Percentiles rank a stretch among this genome's conserved stretches.
These are phyloP conservation scores for Vanrija sp. DNA, from an alignment of 1,284 basidiomycete genomes.

Conservation along the genomic window DNA sequence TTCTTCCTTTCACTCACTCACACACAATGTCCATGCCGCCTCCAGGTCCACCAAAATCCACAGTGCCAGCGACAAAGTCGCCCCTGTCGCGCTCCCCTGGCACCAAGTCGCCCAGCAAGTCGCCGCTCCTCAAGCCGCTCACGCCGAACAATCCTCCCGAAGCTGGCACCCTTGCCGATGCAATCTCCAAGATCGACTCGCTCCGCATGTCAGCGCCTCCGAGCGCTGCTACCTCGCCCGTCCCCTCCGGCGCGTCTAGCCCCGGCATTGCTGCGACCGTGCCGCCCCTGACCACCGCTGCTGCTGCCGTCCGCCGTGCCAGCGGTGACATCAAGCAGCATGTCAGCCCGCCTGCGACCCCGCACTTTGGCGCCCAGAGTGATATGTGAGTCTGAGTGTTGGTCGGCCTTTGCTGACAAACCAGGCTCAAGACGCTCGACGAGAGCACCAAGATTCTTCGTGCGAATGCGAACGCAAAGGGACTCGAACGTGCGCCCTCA, in stretches of 20 bases:
- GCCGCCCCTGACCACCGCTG: no score
- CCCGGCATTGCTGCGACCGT: slow-evolving; percentile 15
- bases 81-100: slow-evolving; percentile 1
- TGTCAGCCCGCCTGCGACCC: slow-evolving; percentile 40
- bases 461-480: slow-evolving; percentile 31
- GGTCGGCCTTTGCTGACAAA: not conserved
- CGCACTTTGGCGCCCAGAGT: slow-evolving; percentile 48
- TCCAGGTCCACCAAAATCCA: not conserved
- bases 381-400: not conserved
- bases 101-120: slow-evolving; percentile 16
- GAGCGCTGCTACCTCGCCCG: slow-evolving; percentile 24
- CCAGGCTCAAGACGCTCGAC: slow-evolving; percentile 43
- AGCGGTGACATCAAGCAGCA: no score
- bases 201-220: slow-evolving; percentile 35
- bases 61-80: not conserved
- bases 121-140: slow-evolving; percentile 9
- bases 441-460: slow-evolving; percentile 46
- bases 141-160: slow-evolving; percentile 16
- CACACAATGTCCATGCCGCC: slow-evolving; percentile 28
- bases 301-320: no score
- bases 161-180: slow-evolving; percentile 37
- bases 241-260: slow-evolving; percentile 32
- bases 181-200: slow-evolving; percentile 41
- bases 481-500: slow-evolving; percentile 43
- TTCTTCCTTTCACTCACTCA: not conserved